Base-by-base conservation (phyloP, 257 asterid species). In the Voacanga thouarsii region DNA sequence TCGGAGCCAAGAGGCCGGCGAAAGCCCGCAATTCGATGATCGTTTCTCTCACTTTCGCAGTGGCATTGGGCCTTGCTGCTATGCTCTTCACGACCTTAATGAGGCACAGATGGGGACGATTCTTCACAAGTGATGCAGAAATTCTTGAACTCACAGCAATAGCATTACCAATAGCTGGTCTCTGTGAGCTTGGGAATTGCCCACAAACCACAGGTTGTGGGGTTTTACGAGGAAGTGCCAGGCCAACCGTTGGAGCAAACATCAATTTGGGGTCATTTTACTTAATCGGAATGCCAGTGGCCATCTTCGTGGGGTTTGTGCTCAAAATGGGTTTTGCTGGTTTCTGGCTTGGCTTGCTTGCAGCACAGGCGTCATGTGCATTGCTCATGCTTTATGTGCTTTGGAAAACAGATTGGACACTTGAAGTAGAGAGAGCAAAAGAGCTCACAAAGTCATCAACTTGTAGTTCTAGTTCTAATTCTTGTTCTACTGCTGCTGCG, bases 181-280 rank as follows among this genome's bases (percentile, higher is more conserved):
- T 91, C 0, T 95, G 98, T 77, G 99, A 95, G 89, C 90, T 95
- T 7, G 99, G 98, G 3, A 94, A 95, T 79, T 95, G 96, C 87
- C 99, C 99, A 4, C 98, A 91, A 80, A 95, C 99, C 23, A 89
- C 98, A 14, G 99, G 99, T 0, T 93, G 98, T 73, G 99, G 99
- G 73, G 97, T 91, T 0, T 80, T 94, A 39, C 72, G 99, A 44
- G 98, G 98, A 5, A 93, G 97, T 67, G 99, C 99, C 0, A 45
- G 96, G 85, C 99, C 99, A 1, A 90, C 83, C 0, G 84, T 82
- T 11, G 98, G 98, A 39, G 98, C 99, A 0, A 90, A 93, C 41
- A 89, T 92, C 55, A 93, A 92, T 39, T n/a, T 93, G 39, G 97
- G 98, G 0, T 91, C 99, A n/a, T 95, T 95, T 72, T 95, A 95